Base-by-base conservation (phyloP, 768 basidiomycete genomes). In the Russula dissimulans region DNA sequence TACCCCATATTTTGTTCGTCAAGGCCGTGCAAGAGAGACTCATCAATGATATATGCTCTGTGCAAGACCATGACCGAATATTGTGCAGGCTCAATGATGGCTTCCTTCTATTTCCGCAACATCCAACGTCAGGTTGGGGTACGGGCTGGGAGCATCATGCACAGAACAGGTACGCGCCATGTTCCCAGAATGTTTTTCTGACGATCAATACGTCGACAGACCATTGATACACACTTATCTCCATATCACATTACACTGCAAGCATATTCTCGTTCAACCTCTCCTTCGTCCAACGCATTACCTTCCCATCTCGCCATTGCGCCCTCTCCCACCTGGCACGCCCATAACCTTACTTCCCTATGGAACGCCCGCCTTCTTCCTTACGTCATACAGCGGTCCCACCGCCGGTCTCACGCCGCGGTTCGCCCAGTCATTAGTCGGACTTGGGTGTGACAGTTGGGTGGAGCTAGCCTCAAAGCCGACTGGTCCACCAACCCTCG, bases 311-410 rank as follows among this genome's bases (percentile, higher is more conserved):
- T 58, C 63, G 14, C 48, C 59, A 18, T 42, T 54, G 29, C 70
- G 78, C 12, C 80, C 82, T 22, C 68, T 82, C 17, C 69, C 78
- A 31, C 70, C 81, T 10, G 88, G 89, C 9, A 78, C 83, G 11
- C 87, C 88, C 9, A 83, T 91, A 53, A 78, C 76, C 10, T 75
- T 92, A 4, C 76, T 91, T 18, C 89, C 89, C 5, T 78, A 83
- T 61, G 84, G 81, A 34, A 82, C 80, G 4, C 87, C 89, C 2
- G 88, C 89, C 3, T 87, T 85, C 71, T 87, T 81, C 65, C 74
- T 91, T 43, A 77, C 82, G n/a, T 71, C 75, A n/a, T 91, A 89
- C 67, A 75, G 75, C 15, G 90, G 86, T 22, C 84, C 87, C 34
- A 81, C 82, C 8, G 76, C 82, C 10, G 81, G 77, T 2, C 75